These are phyloP conservation scores for Stentor coeruleus DNA, from an alignment of 73 alveolate genomes.

Conservation along the genomic window DNA sequence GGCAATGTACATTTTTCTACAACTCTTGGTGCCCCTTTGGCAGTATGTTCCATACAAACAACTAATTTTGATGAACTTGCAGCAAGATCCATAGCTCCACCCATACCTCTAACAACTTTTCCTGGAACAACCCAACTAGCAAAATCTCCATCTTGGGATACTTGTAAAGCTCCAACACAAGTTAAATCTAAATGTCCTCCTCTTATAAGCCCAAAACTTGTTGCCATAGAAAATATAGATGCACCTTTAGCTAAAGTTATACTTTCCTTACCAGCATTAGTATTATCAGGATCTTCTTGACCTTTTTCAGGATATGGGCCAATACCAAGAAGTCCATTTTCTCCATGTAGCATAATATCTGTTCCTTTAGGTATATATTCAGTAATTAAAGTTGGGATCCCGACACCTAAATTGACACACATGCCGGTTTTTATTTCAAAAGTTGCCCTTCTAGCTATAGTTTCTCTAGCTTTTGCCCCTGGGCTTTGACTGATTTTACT, in stretches of 20 bases:
- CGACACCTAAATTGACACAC: constrained; percentile 85
- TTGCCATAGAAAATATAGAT: constrained; percentile 70
- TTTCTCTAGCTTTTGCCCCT: constrained; percentile 39
- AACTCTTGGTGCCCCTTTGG: constrained; percentile 43
- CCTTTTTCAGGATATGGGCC: constrained; percentile 83
- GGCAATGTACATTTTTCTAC: constrained; percentile 46
- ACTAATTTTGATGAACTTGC: constrained; percentile 46
- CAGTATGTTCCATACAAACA: constrained; percentile 52
- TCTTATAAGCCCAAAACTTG: constrained; percentile 86
- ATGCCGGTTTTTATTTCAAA: constrained; percentile 63
- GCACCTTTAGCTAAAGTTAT: constrained; percentile 76
- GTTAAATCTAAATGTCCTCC: constrained; percentile 65
- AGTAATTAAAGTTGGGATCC: constrained; percentile 76
- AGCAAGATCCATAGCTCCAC: constrained; percentile 83
- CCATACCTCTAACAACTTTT: constrained; percentile 85
- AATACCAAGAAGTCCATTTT: constrained; percentile 83
- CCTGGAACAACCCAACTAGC: constrained; percentile 97
- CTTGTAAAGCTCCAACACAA: constrained; percentile 57
- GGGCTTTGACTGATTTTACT: not conserved
- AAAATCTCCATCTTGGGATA: constrained; percentile 36
- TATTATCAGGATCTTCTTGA: constrained; percentile 76
- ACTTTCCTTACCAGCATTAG: constrained; percentile 89
- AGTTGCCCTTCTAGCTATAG: constrained; percentile 82
- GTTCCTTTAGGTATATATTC: constrained; percentile 41
- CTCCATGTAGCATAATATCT: constrained; percentile 57